A percentile compares a stretch with the other conserved stretches of the same genome.
Evolutionary conservation across 345 rosid genomes (phyloP).

Genomic region (Syzygium grande): DNA sequence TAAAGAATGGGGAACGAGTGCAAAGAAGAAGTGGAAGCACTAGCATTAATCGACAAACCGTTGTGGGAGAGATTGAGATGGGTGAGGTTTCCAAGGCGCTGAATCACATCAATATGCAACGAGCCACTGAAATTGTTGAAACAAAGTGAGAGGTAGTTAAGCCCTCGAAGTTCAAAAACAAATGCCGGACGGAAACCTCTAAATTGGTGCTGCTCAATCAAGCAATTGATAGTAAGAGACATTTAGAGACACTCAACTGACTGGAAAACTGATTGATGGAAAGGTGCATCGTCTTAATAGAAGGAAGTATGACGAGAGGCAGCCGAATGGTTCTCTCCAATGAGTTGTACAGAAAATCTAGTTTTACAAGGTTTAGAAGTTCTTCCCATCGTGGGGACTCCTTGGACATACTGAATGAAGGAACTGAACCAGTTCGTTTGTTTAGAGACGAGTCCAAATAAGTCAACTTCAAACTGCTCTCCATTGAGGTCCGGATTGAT

Average conservation of each 20-base stretch:
- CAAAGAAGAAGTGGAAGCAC: not conserved
- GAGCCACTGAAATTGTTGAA: slow-evolving; percentile 36
- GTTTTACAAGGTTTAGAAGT: slow-evolving; percentile 9
- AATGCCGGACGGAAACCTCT: slow-evolving; percentile 10
- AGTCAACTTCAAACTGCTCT: slow-evolving; percentile 8
- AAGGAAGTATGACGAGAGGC: slow-evolving; percentile 5
- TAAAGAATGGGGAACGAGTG: not conserved
- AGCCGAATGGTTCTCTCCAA: slow-evolving; percentile 19
- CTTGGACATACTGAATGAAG: slow-evolving; percentile 6
- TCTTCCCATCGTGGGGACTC: slow-evolving; percentile 12
- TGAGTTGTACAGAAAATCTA: slow-evolving; percentile 16
- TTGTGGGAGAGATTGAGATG: slow-evolving; percentile 32
- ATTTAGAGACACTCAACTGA: not conserved
- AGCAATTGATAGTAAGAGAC: slow-evolving; percentile 1
- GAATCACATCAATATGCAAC: slow-evolving; percentile 9
- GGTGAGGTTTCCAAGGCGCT: slow-evolving; percentile 12
- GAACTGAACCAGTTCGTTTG: slow-evolving; percentile 15
- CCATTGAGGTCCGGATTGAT: slow-evolving; percentile 13
- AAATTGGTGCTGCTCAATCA: slow-evolving; percentile 29
- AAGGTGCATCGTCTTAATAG: not conserved
- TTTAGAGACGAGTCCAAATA: slow-evolving; percentile 22
- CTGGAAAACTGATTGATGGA: slow-evolving; percentile 15
- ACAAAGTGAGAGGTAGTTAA: slow-evolving; percentile 14
- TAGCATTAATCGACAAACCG: slow-evolving; percentile 10
- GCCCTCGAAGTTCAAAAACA: slow-evolving; percentile 9